Base-by-base conservation (phyloP, 331 rosid species). In the Quercus tomentella region DNA sequence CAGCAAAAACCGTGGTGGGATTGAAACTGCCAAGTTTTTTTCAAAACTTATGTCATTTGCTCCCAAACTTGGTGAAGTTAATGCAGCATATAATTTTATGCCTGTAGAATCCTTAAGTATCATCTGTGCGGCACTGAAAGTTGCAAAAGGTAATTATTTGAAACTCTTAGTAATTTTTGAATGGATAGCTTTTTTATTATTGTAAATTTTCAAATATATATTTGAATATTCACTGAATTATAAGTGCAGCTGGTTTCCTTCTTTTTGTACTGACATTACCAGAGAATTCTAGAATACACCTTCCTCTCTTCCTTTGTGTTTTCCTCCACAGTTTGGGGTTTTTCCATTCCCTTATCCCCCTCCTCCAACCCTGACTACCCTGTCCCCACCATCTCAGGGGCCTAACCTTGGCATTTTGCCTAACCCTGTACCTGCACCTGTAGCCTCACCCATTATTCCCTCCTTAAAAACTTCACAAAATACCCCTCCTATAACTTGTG, bases 1-100 rank as follows among this genome's bases (percentile, higher is more conserved):
- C 87, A 96, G 98, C 89, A 77, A 90, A 85, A 96, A 96, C 70
- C 96, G 87, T 20, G 99, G 97, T 65, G 94, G 93, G 77, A 88
- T 86, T 76, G 92, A 86, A 76, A 68, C 91, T 76, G 97, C 97
- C 23, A 87, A 75, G 17, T 91, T 96, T 88, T 83, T 91, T 78
- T 85, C 87, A 15, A 88, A 79, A 82, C 90, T 96, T 75, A 65
- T 91, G 76, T 72, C 86, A 41, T 68, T 57, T 61, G 92, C 97
- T 72, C 93, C 98, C 56, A 80, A 89, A 78, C 90, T 93, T 37
- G 80, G 73, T 72, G 70, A 84, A n/a, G 93, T 91, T 84, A 85
- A 96, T 84, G 98, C 94, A 22, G 80, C 96, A 49, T 80, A 86
- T 77, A 96, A 96, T 90, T 79, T 87, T 66, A 84, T 91, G 94